Evolutionary conservation across 805 yeast genomes (phyloP), one percentile per base, ranked within the genome.

Genomic region (Cyberlindnera lachancei): DNA sequence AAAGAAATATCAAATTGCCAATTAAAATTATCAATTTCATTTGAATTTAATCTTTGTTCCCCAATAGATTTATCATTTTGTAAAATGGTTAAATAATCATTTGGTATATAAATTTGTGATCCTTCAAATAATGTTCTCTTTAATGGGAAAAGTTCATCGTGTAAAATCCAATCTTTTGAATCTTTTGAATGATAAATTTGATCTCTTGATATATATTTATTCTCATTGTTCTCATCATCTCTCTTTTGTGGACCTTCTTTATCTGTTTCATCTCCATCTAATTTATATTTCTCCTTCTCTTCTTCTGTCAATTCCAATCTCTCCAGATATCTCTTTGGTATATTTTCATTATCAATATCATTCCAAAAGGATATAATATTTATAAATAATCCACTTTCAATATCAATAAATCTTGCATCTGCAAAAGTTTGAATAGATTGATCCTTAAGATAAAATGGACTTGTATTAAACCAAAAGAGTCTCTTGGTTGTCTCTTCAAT

Each of bases 371-470:
- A 74, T 5, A 73, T 66, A 23, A 70, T 59, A 42, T 70, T 75
- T 31, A 70, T 64, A 38, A 67, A 70, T 31, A 66, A 53, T 6
- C 75, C 75, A 12, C 69, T 59, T 33, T 63, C 64, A 9, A 64
- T 50, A 42, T 70, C 75, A 31, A 70, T 67, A 42, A 66, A 67
- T 29, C 76, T 48, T 7, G 70, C 55, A 44, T 55, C 59, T 28
- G 53, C 51, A 30, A 50, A 45, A n/a, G n/a, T n/a, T 4, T 75
- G 76, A 37, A 65, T 64, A 13, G 64, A 68, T 36, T 61, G 61
- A 22, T 45, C 43, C 34, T 66, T 49, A 21, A 55, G 42, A 32
- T 53, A 58, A 40, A 49, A 61, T 13, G 54, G 55, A 13, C 44
- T 34, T 48, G 62, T 38, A 49, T 56, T 37, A 45, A 57, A 33